Evolutionary conservation across 2,329 filamentous ascomycete genomes (phyloP).

Genomic region (Grosmannia clavigera): DNA sequence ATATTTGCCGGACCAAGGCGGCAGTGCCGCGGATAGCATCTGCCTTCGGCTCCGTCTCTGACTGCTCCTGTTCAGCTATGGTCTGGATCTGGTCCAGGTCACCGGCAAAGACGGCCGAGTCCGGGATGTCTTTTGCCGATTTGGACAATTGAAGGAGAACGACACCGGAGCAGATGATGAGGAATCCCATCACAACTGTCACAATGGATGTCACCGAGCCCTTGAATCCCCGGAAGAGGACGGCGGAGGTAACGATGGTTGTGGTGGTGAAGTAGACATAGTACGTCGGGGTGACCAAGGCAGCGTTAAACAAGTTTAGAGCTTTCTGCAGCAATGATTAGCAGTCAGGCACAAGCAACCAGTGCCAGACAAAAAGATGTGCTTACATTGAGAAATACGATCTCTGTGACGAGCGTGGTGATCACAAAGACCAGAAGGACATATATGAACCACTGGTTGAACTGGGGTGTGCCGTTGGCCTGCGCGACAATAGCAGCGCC

Average conservation of each 20-base stretch:
- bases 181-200: conserved; percentile 84
- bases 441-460: conserved; percentile 96
- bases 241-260: conserved; percentile 85
- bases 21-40: conserved; percentile 89
- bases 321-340: conserved; percentile 64
- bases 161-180: conserved; percentile 87
- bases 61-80: conserved; percentile 87
- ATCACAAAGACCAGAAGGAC: conserved; percentile 85
- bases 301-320: conserved; percentile 90
- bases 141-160: conserved; percentile 93
- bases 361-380: conserved; percentile 12
- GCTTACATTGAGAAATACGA: conserved; percentile 87
- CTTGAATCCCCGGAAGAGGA: conserved; percentile 90
- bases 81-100: conserved; percentile 92
- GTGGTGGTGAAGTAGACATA: conserved; percentile 97
- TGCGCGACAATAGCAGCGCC: conserved; percentile 86
- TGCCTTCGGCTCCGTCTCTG: conserved; percentile 92
- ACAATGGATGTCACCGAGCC: conserved; percentile 69
- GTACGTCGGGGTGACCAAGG: conserved; percentile 93
- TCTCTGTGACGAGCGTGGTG: conserved; percentile 79
- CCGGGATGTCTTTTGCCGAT: conserved; percentile 93
- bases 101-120: conserved; percentile 80
- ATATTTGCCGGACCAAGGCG: conserved; percentile 76
- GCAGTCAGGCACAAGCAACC: neutral
- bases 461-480: conserved; percentile 69